These are phyloP conservation scores for Aspergillus hiratsukae DNA, from an alignment of 2,329 filamentous ascomycete species.

Conservation along the genomic window DNA sequence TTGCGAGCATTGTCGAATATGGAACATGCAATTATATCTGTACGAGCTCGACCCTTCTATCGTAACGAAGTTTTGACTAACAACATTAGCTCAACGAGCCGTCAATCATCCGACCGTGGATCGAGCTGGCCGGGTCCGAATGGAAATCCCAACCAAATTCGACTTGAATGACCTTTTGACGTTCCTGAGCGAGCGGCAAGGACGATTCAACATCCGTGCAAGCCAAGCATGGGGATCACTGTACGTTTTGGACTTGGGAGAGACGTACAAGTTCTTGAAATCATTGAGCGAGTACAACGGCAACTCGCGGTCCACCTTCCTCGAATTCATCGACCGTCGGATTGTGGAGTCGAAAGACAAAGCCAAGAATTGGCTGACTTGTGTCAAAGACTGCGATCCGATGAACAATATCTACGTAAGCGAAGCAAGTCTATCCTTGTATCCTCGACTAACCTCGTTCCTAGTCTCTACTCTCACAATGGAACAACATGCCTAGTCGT, in stretches of 20 bases:
- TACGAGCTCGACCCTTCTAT: constrained; percentile 18
- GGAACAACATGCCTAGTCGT: constrained; percentile 46
- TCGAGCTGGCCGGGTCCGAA: constrained; percentile 31
- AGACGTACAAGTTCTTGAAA: constrained; percentile 39
- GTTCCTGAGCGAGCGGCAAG: constrained; percentile 35
- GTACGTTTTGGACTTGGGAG: constrained; percentile 40
- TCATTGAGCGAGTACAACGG: constrained; percentile 35
- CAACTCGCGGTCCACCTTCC: constrained; percentile 36
- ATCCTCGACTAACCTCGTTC: background rate
- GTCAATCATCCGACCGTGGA: constrained; percentile 40
- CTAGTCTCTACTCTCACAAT: constrained; percentile 39
- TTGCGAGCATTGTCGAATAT: constrained; percentile 41
- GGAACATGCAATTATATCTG: constrained; percentile 46
- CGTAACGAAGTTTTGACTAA: constrained; percentile 13
- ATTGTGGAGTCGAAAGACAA: constrained; percentile 43
- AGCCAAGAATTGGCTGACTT: constrained; percentile 42
- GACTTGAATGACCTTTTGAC: constrained; percentile 35
- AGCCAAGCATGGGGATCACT: constrained; percentile 40
- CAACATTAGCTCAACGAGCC: constrained; percentile 37
- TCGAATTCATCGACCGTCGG: constrained; percentile 43
- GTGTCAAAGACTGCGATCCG: constrained; percentile 38
- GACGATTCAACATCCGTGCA: constrained; percentile 42
- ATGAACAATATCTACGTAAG: constrained; percentile 39
- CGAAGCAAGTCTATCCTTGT: constrained; percentile 1
- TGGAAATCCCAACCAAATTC: constrained; percentile 39